Conservation (phyloP, 805 yeast species). For the Saturnispora dispora region DNA sequence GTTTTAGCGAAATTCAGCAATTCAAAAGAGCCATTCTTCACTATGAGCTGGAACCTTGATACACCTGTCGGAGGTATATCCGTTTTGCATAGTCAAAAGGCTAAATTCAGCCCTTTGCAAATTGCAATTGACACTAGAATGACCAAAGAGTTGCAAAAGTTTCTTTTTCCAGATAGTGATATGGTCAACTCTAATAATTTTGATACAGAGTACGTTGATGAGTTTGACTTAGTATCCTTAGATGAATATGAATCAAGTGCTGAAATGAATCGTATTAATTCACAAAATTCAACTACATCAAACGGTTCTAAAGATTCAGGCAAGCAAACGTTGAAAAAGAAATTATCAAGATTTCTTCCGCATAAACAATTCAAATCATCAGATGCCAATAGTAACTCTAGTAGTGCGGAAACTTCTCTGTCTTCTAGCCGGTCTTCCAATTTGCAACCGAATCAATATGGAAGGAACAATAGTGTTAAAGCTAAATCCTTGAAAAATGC, state of each 20-base stretch:
- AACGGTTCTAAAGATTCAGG: not conserved
- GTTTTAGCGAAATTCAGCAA: constrained; percentile 37
- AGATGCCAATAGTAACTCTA: not conserved
- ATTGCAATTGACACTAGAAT: constrained; percentile 50
- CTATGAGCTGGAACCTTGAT: constrained; percentile 44
- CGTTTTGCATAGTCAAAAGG: constrained; percentile 41
- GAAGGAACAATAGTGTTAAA: not conserved
- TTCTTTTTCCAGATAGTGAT: constrained; percentile 21
- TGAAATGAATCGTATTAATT: not conserved
- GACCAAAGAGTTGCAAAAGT: constrained; percentile 37
- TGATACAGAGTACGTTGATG: constrained; percentile 1
- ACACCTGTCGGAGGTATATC: constrained; percentile 60
- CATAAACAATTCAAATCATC: not conserved
- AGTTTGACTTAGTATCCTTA: not conserved
- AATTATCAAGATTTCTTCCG: not conserved
- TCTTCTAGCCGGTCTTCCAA: not conserved
- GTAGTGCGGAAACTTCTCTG: not conserved
- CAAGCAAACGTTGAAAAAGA: not conserved
- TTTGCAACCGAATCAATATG: not conserved
- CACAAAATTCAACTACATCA: not conserved
- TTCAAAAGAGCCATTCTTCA: constrained; percentile 27
- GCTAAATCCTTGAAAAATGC: not conserved
- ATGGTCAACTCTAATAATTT: constrained; percentile 3
- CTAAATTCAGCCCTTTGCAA: constrained; percentile 44
- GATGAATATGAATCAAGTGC: constrained; percentile 4